Evolutionary conservation across 768 basidiomycete genomes (phyloP), one percentile per base, ranked within the genome.

Genomic region (Termitomyces sp.): DNA sequence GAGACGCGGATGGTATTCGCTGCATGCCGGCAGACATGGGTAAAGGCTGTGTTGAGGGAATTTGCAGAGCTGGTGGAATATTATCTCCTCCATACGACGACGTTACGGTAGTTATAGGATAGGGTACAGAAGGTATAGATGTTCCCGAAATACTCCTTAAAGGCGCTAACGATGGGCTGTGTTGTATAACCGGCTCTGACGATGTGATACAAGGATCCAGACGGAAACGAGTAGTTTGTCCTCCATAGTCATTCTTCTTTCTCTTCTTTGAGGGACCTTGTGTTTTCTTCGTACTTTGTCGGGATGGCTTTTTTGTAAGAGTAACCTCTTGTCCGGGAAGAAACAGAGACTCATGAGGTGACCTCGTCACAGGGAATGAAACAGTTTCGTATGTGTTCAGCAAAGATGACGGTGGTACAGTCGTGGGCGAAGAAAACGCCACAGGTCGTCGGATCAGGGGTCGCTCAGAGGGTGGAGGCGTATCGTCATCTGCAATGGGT

Each of bases 391-490:
- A 81, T 32, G 79, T 81, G 44, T 66, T 74, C 42, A 77, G 63
- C 54, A 64, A 69, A 32, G 68, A 43, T 44, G 68, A 63, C 30
- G 73, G 66, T 54, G 69, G 51, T 38, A 63, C 63, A 38, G 69
- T 61, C 42, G 61, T 60, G 20, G 64, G 56, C 70, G 71, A 75
- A 47, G 75, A 68, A 63, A 86, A 86, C 22, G 73, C 85, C 40
- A 87, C 70, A n/a, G 82, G 74, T 65, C 84, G 79, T 49, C 85
- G 78, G 61, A 87, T 77, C 30, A 87, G 66, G 38, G 85, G 85
- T 6, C 73, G 72, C 38, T 75, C 70, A 22, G 72, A 60, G 45
- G 78, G 79, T 43, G 80, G 79, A 58, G 82, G 78, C 12, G 79
- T 75, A 58, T 80, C 77, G 61, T 78, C 76, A 52, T 76, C 70